Evolutionary conservation across 1,284 basidiomycete species (phyloP).

Genomic region (Leucoagaricus sp.): DNA sequence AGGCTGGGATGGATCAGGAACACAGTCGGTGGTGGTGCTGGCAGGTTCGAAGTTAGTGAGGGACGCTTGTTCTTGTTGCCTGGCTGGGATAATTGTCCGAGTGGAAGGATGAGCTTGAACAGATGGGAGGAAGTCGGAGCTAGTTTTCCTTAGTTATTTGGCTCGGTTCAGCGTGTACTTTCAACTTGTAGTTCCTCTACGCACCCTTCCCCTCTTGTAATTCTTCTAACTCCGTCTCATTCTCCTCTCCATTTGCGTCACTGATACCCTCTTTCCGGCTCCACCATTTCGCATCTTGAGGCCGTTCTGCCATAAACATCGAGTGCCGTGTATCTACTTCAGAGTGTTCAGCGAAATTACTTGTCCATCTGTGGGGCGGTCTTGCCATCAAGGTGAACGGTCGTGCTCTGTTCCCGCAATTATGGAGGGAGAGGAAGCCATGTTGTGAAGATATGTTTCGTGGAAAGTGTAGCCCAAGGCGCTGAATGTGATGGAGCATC

Average conservation of each 20-base stretch:
- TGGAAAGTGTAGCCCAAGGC: no score
- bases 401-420: no score
- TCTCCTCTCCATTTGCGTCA: constrained; percentile 27
- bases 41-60: not conserved
- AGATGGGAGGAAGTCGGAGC: constrained; percentile 63
- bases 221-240: constrained; percentile 27
- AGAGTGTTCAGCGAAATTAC: not conserved
- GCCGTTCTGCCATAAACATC: constrained; percentile 46
- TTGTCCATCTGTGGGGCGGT: not conserved
- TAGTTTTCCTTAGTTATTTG: constrained; percentile 47
- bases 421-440: no score
- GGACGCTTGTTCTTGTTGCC: constrained; percentile 13
- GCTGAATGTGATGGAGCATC: no score
- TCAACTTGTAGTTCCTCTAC: no score
- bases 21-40: constrained; percentile 46
- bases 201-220: constrained; percentile 34
- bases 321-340: constrained; percentile 49
- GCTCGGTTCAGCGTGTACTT: no score
- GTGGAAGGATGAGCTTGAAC: constrained; percentile 64
- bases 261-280: constrained; percentile 14
- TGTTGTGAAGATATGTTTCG: no score
- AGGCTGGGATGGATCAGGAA: constrained; percentile 62
- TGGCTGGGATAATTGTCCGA: constrained; percentile 32
- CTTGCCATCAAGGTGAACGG: no score
- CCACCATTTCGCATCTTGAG: constrained; percentile 40